A percentile compares a stretch with the other conserved stretches of the same genome.
Conservation (phyloP, 1,284 basidiomycete genomes). For the Ustilago hordei region DNA sequence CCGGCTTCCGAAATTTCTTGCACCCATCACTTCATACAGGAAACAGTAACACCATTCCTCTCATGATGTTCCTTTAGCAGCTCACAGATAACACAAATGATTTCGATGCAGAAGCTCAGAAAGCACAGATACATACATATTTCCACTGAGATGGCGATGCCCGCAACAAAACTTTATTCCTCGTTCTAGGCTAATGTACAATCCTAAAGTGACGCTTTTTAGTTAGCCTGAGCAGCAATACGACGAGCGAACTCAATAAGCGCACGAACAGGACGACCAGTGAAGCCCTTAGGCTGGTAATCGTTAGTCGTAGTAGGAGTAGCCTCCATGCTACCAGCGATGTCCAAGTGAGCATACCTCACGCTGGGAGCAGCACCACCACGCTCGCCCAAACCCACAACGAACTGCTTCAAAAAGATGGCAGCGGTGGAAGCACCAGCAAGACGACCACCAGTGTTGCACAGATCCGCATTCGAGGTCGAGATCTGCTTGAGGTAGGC, state of each 20-base stretch:
- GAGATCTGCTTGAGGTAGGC: conserved; percentile 82
- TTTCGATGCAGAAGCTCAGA: too few relatives aligned
- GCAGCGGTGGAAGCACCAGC: conserved; percentile 85
- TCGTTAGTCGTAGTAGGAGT: conserved; percentile 71
- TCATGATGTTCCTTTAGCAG: too few relatives aligned
- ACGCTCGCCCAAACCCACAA: conserved; percentile 70
- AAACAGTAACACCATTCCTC: too few relatives aligned
- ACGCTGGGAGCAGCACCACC: conserved; percentile 49
- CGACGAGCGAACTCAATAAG: conserved; percentile 70
- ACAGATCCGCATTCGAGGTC: conserved; percentile 82
- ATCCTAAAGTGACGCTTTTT: not conserved
- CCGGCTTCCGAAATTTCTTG: conserved; percentile 19
- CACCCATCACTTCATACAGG: not conserved
- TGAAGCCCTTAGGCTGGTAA: conserved; percentile 83
- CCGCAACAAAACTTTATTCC: not conserved
- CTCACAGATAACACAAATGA: too few relatives aligned
- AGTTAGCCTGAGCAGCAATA: conserved; percentile 29
- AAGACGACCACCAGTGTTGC: conserved; percentile 80
- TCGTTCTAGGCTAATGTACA: conserved; percentile 11
- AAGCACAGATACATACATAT: too few relatives aligned
- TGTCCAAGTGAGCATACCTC: conserved; percentile 73
- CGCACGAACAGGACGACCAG: conserved; percentile 81
- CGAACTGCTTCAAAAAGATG: conserved; percentile 82
- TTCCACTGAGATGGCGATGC: not conserved
- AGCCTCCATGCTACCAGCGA: conserved; percentile 80